Base-by-base conservation (phyloP, 306 rosid genomes). In the Sophora flavescens region DNA sequence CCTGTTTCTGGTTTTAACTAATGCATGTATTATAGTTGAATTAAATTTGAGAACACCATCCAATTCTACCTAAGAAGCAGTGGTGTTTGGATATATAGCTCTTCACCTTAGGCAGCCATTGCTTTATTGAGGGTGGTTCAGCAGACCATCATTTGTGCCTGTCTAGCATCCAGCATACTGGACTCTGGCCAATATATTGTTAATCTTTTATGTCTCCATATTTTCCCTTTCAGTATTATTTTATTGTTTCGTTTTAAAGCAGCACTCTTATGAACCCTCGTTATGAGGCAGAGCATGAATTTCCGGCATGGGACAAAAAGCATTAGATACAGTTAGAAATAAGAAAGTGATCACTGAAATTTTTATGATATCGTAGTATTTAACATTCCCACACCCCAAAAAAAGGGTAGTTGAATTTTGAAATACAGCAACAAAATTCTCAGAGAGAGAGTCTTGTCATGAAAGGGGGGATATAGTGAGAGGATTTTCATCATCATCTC, bases 271-370 rank as follows among this genome's bases (percentile, higher is more conserved):
- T 74, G 89, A 83, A 84, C 83, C 91, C 91, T 74, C 72, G 48
- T 30, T 63, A 85, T 88, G 87, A 81, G 88, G 89, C 90, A 86
- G 78, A 73, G 87, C 91, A 89, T 89, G 89, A 86, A 86, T 78
- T 89, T 83, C 84, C 84, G 86, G 91, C 83, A 65, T 63, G 78
- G 86, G 88, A 87, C 91, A 81, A 86, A 86, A 87, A 78, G 91
- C 85, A 76, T 70, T 91, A 75, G 88, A 81, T 79, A 77, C 84
- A 74, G 86, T 89, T 82, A 50, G 50, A 57, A 80, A 75, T 69
- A 76, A 69, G 91, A 81, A 77, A 86, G 88, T 75, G 92, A 87
- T 85, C 53, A 28, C 11, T 48, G 79, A 71, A 56, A 61, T 80
- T 79, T n/a, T 63, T 72, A 41, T 68, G n/a, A 35, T 67, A 59